A percentile compares a stretch with the other conserved stretches of the same genome.
Evolutionary conservation across 176 grass and related monocot genomes (phyloP).

Genomic region (Zea luxurians): DNA sequence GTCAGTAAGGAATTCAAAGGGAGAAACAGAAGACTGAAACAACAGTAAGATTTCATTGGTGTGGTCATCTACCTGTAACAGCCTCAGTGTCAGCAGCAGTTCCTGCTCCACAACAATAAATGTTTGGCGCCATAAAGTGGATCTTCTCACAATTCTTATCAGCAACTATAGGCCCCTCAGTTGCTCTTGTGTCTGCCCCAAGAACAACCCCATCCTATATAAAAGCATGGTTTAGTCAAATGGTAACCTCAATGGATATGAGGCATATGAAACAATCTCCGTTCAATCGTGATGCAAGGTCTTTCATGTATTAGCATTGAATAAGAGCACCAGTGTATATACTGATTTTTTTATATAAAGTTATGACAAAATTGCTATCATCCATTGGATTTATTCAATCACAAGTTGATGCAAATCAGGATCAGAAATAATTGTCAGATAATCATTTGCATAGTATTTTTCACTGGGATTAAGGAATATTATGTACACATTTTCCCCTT

Average conservation of each 20-base stretch:
- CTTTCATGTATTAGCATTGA: constrained; percentile 6
- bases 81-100: constrained; percentile 91
- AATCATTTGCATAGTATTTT: neutral
- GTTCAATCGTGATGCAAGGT: neutral
- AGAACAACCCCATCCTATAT: constrained; percentile 94
- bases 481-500: neutral
- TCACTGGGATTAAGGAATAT: neutral
- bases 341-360: neutral
- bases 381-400: neutral
- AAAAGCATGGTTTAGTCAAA: constrained; percentile 27
- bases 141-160: constrained; percentile 98
- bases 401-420: neutral
- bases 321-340: neutral
- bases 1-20: constrained; percentile 17
- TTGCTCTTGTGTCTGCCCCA: constrained; percentile 90
- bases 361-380: neutral
- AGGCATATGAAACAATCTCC: neutral
- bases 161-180: constrained; percentile 94
- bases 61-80: constrained; percentile 59
- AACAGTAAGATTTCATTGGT: neutral
- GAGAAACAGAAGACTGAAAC: neutral
- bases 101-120: constrained; percentile 91
- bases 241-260: neutral
- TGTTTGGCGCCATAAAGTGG: constrained; percentile 94
- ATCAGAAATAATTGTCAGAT: neutral